phyloP scores from a whole-genome alignment of 768 basidiomycete genomes.

The Leccinum obscurum region DNA sequence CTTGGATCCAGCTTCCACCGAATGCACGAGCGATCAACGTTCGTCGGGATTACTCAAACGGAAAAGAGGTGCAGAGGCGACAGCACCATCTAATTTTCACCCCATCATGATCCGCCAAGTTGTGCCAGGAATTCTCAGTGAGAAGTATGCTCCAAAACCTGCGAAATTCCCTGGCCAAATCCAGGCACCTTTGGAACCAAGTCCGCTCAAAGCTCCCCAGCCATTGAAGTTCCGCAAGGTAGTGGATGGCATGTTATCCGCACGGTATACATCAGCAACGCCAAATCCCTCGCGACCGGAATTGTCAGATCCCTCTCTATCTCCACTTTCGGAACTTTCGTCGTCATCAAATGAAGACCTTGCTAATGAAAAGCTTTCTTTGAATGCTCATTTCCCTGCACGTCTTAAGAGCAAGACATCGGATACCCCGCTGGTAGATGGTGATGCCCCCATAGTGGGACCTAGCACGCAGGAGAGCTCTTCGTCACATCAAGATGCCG shows the following conservation, averaged over 20 bases:
- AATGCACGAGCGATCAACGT: slow-evolving; percentile 9
- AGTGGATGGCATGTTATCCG: slow-evolving; percentile 37
- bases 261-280: slow-evolving; percentile 26
- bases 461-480: background rate
- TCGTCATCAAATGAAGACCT: slow-evolving; percentile 19
- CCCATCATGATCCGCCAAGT: slow-evolving; percentile 39
- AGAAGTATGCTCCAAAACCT: slow-evolving; percentile 30
- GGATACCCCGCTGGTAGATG: background rate
- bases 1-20: slow-evolving; percentile 11
- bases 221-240: slow-evolving; percentile 42
- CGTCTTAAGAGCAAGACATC: slow-evolving; percentile 1
- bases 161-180: slow-evolving; percentile 15
- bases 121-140: slow-evolving; percentile 34
- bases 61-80: slow-evolving; percentile 23
- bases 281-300: slow-evolving; percentile 11
- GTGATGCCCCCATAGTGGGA: slow-evolving; percentile 13
- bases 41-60: slow-evolving; percentile 33
- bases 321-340: slow-evolving; percentile 28
- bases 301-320: slow-evolving; percentile 9
- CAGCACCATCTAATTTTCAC: slow-evolving; percentile 21
- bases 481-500: slow-evolving; percentile 18
- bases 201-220: slow-evolving; percentile 23
- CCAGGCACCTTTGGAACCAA: slow-evolving; percentile 15
- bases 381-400: background rate
- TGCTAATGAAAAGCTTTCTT: slow-evolving; percentile 3